These are phyloP conservation scores for Fusarium haematococcum DNA, from an alignment of 2,329 filamentous ascomycete species.

Conservation along the genomic window DNA sequence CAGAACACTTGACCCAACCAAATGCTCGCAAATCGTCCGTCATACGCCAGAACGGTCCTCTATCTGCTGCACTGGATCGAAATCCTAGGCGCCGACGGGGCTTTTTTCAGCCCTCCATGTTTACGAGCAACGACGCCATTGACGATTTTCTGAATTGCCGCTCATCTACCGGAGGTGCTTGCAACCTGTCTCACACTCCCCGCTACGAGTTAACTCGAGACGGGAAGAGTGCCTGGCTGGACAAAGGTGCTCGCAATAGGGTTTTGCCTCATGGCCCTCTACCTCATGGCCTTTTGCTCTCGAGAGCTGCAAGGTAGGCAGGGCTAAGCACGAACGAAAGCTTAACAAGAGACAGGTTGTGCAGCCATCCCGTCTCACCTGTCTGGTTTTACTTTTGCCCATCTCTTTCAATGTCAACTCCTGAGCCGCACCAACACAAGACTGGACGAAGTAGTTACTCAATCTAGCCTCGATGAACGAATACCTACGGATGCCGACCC, in stretches of 20 bases:
- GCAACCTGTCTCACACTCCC: conserved; percentile 25
- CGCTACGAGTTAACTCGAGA: conserved; percentile 15
- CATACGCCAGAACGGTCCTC: conserved; percentile 18
- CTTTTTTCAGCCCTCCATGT: conserved; percentile 26
- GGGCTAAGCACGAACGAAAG: conserved; percentile 19
- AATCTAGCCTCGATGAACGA: background rate
- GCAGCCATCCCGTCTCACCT: background rate
- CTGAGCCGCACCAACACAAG: background rate
- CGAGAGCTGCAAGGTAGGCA: conserved; percentile 16
- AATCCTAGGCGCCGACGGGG: conserved; percentile 21
- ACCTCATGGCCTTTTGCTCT: conserved; percentile 7
- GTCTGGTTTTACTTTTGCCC: background rate
- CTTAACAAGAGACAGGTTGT: conserved; percentile 7
- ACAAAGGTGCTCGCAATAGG: conserved; percentile 16
- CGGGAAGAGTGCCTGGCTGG: conserved; percentile 15
- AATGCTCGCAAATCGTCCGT: conserved; percentile 17
- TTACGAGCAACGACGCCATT: conserved; percentile 28
- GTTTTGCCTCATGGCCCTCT: conserved; percentile 22
- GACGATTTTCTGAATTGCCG: conserved; percentile 33
- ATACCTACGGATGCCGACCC: background rate
- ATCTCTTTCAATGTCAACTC: background rate
- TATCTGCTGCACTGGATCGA: conserved; percentile 7
- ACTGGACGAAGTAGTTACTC: background rate
- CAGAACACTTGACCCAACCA: conserved; percentile 23
- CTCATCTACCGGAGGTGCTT: conserved; percentile 31